Evolutionary conservation across 2,329 filamentous ascomycete species (phyloP).

Genomic region (Scedosporium boydii): DNA sequence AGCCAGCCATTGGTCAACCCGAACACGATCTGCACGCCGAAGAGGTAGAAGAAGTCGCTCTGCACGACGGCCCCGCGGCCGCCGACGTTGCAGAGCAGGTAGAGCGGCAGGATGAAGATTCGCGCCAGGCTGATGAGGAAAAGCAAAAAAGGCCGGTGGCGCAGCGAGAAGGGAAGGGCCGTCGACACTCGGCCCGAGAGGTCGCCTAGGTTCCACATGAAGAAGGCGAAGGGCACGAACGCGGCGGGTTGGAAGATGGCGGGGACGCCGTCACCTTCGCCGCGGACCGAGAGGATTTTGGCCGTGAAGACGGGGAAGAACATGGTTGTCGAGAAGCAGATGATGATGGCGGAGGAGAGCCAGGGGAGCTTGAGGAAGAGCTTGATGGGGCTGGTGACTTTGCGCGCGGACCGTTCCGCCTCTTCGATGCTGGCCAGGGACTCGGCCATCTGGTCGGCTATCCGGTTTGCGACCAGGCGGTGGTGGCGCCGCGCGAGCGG

Average conservation of each 20-base stretch:
- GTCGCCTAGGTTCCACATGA: slow-evolving; percentile 91
- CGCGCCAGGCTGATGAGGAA: slow-evolving; percentile 60
- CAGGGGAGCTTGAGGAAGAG: slow-evolving; percentile 73
- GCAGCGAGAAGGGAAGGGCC: slow-evolving; percentile 45
- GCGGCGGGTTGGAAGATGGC: slow-evolving; percentile 59
- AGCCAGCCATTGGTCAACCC: slow-evolving; percentile 83
- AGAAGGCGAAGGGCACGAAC: slow-evolving; percentile 84
- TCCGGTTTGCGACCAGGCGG: slow-evolving; percentile 38
- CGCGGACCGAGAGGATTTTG: slow-evolving; percentile 41
- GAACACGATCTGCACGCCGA: slow-evolving; percentile 74
- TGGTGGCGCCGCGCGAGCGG: slow-evolving; percentile 58
- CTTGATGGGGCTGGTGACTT: slow-evolving; percentile 43
- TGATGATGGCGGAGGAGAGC: slow-evolving; percentile 65
- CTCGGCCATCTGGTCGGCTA: slow-evolving; percentile 37
- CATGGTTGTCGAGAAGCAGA: slow-evolving; percentile 83
- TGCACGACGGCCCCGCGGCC: slow-evolving; percentile 62
- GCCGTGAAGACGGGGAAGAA: slow-evolving; percentile 87
- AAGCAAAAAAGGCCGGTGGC: slow-evolving; percentile 53
- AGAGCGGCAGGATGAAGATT: slow-evolving; percentile 68
- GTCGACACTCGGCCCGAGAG: slow-evolving; percentile 66
- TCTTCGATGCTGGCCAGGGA: slow-evolving; percentile 42
- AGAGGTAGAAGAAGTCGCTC: slow-evolving; percentile 82
- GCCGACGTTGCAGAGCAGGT: slow-evolving; percentile 80
- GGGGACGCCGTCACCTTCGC: slow-evolving; percentile 27
- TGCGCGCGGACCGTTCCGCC: slow-evolving; percentile 39